phyloP scores from a whole-genome alignment of 129 eudicot species.

The Flaveria robusta region DNA sequence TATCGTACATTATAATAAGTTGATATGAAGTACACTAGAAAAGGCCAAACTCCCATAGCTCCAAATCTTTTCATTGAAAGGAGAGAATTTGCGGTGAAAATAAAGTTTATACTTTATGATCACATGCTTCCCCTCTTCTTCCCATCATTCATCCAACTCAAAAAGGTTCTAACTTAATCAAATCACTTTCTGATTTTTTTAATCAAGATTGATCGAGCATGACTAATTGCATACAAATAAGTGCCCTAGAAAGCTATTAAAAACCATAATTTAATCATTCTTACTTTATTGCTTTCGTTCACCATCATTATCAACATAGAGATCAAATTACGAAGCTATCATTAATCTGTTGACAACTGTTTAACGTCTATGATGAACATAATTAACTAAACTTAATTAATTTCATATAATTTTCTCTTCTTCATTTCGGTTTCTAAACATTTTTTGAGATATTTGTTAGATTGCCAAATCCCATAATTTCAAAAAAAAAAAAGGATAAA shows the following conservation, averaged over 20 bases:
- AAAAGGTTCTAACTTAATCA: slow-evolving; percentile 32
- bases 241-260: slow-evolving; percentile 34
- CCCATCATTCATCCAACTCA: slow-evolving; percentile 48
- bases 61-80: slow-evolving; percentile 33
- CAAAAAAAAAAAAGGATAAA: no score
- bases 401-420: background rate
- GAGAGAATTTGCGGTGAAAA: slow-evolving; percentile 29
- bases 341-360: background rate
- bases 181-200: slow-evolving; percentile 29
- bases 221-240: slow-evolving; percentile 36
- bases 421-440: background rate
- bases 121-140: slow-evolving; percentile 48
- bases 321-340: slow-evolving; percentile 9
- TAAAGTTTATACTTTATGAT: slow-evolving; percentile 21
- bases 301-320: slow-evolving; percentile 12
- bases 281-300: slow-evolving; percentile 26
- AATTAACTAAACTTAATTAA: background rate
- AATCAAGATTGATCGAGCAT: slow-evolving; percentile 18
- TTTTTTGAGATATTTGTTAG: background rate
- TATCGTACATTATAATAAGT: slow-evolving; percentile 11
- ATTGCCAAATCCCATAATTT: background rate
- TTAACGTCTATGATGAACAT: background rate
- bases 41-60: slow-evolving; percentile 36
- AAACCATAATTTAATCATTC: slow-evolving; percentile 2
- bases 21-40: slow-evolving; percentile 26